phyloP scores from a whole-genome alignment of 805 yeast species.

The Ogataea chonburiensis region DNA sequence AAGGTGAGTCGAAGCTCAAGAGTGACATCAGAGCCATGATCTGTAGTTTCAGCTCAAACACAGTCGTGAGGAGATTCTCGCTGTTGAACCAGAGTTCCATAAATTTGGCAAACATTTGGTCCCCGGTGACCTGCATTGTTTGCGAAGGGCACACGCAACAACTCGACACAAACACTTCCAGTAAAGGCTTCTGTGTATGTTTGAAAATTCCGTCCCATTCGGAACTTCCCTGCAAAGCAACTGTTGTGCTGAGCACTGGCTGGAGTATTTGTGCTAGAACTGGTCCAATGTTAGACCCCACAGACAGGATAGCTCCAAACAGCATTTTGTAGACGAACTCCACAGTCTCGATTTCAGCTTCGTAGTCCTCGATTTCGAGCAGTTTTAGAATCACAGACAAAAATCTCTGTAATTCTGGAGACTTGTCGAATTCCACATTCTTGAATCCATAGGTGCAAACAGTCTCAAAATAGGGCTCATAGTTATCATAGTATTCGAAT shows the following conservation, averaged over 20 bases:
- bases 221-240: constrained; percentile 27
- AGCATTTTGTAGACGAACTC: constrained; percentile 23
- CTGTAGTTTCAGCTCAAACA: constrained; percentile 55
- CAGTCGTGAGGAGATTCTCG: constrained; percentile 46
- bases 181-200: constrained; percentile 27
- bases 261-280: constrained; percentile 19
- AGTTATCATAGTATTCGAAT: constrained; percentile 47
- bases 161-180: constrained; percentile 43
- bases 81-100: constrained; percentile 49
- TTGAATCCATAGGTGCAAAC: constrained; percentile 46
- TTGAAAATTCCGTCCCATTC: constrained; percentile 21
- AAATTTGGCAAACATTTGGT: constrained; percentile 36
- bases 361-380: constrained; percentile 19
- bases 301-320: constrained; percentile 16
- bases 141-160: constrained; percentile 39
- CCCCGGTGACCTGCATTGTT: constrained; percentile 39
- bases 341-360: constrained; percentile 23
- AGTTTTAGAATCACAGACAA: constrained; percentile 24
- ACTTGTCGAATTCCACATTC: constrained; percentile 17
- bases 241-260: constrained; percentile 30
- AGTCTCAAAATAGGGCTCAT: constrained; percentile 48
- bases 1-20: constrained; percentile 35
- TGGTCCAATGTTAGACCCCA: constrained; percentile 17
- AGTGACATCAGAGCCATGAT: constrained; percentile 45
- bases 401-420: constrained; percentile 22